Conservation (phyloP, 768 basidiomycete genomes). For the Mrakia frigida region DNA sequence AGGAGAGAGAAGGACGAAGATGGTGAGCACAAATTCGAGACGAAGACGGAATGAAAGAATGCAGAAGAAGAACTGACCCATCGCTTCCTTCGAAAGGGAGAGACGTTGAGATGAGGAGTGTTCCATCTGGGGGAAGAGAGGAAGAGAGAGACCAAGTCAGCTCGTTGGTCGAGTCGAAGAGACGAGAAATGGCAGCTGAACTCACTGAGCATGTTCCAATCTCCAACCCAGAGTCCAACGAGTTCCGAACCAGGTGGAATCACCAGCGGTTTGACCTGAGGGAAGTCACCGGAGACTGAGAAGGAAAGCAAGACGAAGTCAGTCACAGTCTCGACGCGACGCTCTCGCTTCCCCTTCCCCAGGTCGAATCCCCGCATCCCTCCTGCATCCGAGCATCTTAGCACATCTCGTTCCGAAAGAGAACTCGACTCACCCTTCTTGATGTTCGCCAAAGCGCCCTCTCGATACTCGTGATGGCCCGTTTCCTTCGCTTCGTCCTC, state of each 20-base stretch:
- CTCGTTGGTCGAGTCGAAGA: neutral
- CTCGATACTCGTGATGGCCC: neutral
- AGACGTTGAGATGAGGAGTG: constrained; percentile 26
- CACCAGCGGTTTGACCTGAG: neutral
- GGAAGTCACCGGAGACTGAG: neutral
- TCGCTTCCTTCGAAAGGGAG: constrained; percentile 31
- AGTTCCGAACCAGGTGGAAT: constrained; percentile 24
- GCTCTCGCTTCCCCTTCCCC: too few species aligned
- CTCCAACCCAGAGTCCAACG: constrained; percentile 22
- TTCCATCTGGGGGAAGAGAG: constrained; percentile 16
- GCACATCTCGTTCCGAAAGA: neutral
- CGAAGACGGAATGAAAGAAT: neutral
- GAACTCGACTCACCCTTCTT: constrained; percentile 3
- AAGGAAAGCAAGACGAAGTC: neutral
- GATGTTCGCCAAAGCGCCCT: neutral
- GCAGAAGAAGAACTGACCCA: constrained; percentile 5
- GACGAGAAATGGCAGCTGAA: neutral
- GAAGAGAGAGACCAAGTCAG: too few species aligned
- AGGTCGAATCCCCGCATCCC: neutral
- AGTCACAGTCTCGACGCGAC: neutral
- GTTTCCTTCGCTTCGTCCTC: neutral
- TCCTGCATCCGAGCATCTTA: neutral
- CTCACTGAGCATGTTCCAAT: constrained; percentile 24
- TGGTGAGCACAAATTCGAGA: too few species aligned
- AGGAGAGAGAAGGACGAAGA: neutral